Conservation (phyloP, 371 early-diverging fungal species). For the Rhizopus sp. region DNA sequence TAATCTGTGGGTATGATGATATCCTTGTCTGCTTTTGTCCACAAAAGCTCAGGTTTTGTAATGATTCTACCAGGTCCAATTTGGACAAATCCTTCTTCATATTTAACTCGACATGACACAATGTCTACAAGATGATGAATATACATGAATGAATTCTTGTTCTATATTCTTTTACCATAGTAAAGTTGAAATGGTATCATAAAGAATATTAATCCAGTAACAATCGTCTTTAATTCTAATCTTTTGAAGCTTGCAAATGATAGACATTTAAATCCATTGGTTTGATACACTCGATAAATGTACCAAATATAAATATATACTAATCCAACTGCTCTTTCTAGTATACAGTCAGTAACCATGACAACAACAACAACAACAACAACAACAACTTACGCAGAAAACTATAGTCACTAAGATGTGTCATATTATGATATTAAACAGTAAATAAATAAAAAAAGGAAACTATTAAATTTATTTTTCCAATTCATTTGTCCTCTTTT, state of each 20-base stretch:
- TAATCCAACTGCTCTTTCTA: constrained; percentile 45
- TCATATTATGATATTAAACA: background rate
- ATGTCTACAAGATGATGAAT: constrained; percentile 25
- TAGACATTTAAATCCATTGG: constrained; percentile 40
- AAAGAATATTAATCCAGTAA: constrained; percentile 40
- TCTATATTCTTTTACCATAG: constrained; percentile 33
- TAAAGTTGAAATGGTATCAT: constrained; percentile 53
- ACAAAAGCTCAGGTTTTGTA: constrained; percentile 42
- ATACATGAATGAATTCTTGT: background rate
- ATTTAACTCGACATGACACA: constrained; percentile 48
- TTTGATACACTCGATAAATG: constrained; percentile 34
- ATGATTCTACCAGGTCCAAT: constrained; percentile 26
- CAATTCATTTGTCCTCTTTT: no score
- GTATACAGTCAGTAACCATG: background rate
- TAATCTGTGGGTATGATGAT: constrained; percentile 48
- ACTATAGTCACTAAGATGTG: constrained; percentile 4
- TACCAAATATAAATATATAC: constrained; percentile 40
- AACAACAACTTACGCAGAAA: constrained; percentile 1
- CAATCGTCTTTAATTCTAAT: constrained; percentile 53
- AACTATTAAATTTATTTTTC: background rate
- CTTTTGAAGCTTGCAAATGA: constrained; percentile 27
- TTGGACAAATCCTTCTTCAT: constrained; percentile 47
- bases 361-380: no score
- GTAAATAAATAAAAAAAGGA: background rate
- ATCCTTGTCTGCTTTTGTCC: constrained; percentile 43